phyloP scores from a whole-genome alignment of 2,329 filamentous ascomycete genomes.

The Aspergillus persii region DNA sequence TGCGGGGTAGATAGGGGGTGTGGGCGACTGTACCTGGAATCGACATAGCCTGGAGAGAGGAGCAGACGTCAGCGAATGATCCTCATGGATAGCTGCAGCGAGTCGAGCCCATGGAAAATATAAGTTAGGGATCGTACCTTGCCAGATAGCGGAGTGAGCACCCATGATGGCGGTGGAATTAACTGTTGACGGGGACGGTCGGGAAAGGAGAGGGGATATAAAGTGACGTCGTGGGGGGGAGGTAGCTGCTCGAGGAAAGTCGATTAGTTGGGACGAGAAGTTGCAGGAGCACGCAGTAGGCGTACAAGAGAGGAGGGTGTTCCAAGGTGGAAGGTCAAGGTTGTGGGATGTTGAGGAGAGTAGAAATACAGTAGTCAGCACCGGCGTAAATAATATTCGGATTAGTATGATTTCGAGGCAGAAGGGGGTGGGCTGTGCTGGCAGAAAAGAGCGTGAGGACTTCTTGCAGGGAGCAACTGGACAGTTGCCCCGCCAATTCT shows the following conservation, averaged over 20 bases:
- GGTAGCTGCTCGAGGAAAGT: not conserved
- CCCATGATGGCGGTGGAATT: slow-evolving; percentile 29
- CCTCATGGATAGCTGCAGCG: not conserved
- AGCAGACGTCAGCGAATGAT: not conserved
- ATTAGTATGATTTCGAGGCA: not conserved
- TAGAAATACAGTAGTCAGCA: not conserved
- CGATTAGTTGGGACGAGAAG: not conserved
- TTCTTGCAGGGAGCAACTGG: slow-evolving; percentile 11
- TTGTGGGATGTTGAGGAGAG: not conserved
- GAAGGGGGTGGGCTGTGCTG: slow-evolving; percentile 23
- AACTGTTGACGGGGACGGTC: slow-evolving; percentile 15
- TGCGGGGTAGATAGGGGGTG: slow-evolving; percentile 8
- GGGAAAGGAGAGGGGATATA: slow-evolving; percentile 7
- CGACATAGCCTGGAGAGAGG: slow-evolving; percentile 55
- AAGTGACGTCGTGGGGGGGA: not conserved
- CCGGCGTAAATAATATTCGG: not conserved
- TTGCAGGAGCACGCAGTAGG: not conserved
- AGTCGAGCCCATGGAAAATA: not conserved
- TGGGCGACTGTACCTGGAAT: slow-evolving; percentile 53
- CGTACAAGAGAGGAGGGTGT: not conserved
- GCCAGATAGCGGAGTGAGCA: slow-evolving; percentile 38
- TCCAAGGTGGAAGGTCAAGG: not conserved
- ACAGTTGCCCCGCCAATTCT: slow-evolving; percentile 6
- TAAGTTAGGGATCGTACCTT: slow-evolving; percentile 25
- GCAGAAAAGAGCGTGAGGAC: slow-evolving; percentile 2